Evolutionary conservation across 768 basidiomycete species (phyloP).

Genomic region (Kwoniella pini): DNA sequence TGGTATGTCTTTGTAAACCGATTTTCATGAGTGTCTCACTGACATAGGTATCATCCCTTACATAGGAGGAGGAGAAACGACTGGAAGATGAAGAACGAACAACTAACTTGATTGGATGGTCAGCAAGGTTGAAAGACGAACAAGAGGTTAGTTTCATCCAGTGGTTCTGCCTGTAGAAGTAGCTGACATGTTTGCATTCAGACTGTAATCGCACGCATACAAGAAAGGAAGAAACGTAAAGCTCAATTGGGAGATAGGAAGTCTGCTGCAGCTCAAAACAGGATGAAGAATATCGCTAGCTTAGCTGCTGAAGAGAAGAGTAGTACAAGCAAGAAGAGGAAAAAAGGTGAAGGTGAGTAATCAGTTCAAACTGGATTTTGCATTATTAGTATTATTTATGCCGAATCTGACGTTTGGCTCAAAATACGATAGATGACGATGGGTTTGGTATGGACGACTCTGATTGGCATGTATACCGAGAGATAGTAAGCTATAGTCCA

Average conservation of each 20-base stretch:
- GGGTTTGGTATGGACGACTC: conserved; percentile 91
- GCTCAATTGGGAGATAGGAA: conserved; percentile 86
- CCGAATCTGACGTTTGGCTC: not conserved
- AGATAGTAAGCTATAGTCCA: conserved; percentile 67
- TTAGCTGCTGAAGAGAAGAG: conserved; percentile 77
- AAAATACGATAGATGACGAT: conserved; percentile 62
- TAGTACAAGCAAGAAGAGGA: conserved; percentile 76
- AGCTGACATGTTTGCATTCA: conserved; percentile 48
- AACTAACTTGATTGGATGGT: conserved; percentile 72
- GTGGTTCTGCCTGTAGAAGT: not conserved
- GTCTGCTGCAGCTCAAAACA: conserved; percentile 87
- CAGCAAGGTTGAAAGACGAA: conserved; percentile 68
- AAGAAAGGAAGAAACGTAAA: conserved; percentile 73
- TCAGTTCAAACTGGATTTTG: too few species aligned
- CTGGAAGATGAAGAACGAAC: conserved; percentile 76
- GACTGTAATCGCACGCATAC: conserved; percentile 79
- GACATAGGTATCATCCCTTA: not conserved
- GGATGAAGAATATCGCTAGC: conserved; percentile 94
- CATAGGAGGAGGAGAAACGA: conserved; percentile 17
- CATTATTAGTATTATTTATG: too few species aligned
- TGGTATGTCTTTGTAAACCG: conserved; percentile 28
- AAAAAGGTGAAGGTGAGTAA: conserved; percentile 63
- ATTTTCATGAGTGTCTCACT: not conserved
- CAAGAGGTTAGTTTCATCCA: conserved; percentile 66
- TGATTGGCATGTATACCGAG: conserved; percentile 96